phyloP scores from a whole-genome alignment of 2,329 filamentous ascomycete species.

The Aspergillus sojae region DNA sequence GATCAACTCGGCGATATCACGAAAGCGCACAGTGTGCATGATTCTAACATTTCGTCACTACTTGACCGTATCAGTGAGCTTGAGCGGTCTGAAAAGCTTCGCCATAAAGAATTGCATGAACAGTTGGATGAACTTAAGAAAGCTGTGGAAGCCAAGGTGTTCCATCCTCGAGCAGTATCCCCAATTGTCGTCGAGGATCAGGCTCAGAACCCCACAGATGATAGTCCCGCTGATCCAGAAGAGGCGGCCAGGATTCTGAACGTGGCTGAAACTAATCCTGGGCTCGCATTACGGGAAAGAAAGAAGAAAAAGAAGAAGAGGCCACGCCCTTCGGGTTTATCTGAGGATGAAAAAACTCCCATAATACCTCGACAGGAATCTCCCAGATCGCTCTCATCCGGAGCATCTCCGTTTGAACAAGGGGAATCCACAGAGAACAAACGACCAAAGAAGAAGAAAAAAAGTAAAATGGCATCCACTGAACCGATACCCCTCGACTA shows the following conservation, averaged over 20 bases:
- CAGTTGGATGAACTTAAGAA: constrained; percentile 8
- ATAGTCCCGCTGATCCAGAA: not conserved
- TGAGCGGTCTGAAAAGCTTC: not conserved
- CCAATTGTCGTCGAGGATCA: not conserved
- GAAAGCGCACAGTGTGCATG: not conserved
- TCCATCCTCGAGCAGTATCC: not conserved
- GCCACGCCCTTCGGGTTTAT: constrained; percentile 4
- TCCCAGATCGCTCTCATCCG: constrained; percentile 3
- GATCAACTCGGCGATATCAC: constrained; percentile 7
- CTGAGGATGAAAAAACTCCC: constrained; percentile 8
- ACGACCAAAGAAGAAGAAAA: constrained; percentile 24
- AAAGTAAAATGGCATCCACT: constrained; percentile 8
- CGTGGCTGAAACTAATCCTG: constrained; percentile 10
- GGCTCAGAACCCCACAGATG: not conserved
- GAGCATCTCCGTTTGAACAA: not conserved
- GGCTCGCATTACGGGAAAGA: constrained; percentile 11
- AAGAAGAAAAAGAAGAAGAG: constrained; percentile 17
- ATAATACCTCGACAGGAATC: constrained; percentile 6
- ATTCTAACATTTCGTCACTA: constrained; percentile 7
- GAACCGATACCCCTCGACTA: constrained; percentile 12
- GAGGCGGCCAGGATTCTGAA: not conserved
- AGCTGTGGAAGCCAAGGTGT: constrained; percentile 1
- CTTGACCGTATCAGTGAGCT: constrained; percentile 12
- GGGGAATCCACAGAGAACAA: constrained; percentile 1
- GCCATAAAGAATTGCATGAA: constrained; percentile 9